Evolutionary conservation across 768 basidiomycete genomes (phyloP), one percentile per base, ranked within the genome.

Genomic region (Pholiota molesta): DNA sequence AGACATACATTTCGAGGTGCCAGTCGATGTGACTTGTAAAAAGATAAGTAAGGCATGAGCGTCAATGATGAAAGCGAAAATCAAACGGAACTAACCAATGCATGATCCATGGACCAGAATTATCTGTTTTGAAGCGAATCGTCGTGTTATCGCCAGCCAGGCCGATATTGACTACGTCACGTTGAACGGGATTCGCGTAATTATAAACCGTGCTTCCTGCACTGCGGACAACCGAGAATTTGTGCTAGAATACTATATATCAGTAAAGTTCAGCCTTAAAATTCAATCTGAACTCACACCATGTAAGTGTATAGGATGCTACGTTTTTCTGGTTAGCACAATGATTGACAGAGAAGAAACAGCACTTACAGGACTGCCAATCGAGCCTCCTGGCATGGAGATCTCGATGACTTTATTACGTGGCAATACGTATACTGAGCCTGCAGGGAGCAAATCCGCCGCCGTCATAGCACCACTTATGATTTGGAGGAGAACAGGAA

Each of bases 91-190:
- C 72, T 16, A 28, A 74, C 73, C 74, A 75, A 58, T 73, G 73
- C 51, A 76, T 58, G 52, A 76, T 68, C 80, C 85, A 86, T 19
- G 83, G 83, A 17, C 86, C 86, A 17, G 85, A 77, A 73, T 88
- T 90, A 71, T 90, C 85, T 1, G 88, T 84, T 26, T 72, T 69
- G 75, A 86, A 88, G 37, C 86, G 80, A 53, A 90, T 78, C 7
- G 81, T 83, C 26, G 82, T 79, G 19, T 77, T 75, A 62, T 79
- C 78, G 14, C 59, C 62, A 2, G 63, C 40, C 13, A 31, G 21
- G 13, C 77, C 77, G 33, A 68, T 72, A 21, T 69, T 73, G 21
- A 78, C 77, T 3, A 78, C 77, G 59, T 81, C 79, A 8, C 79
- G 73, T 35, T 69, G 68, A 28, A 74, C 80, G 0, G 88, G 88